Evolutionary conservation across 1,139 yeast species (phyloP), one percentile per base, ranked within the genome.

Genomic region (Yamadazyma diddensiae): DNA sequence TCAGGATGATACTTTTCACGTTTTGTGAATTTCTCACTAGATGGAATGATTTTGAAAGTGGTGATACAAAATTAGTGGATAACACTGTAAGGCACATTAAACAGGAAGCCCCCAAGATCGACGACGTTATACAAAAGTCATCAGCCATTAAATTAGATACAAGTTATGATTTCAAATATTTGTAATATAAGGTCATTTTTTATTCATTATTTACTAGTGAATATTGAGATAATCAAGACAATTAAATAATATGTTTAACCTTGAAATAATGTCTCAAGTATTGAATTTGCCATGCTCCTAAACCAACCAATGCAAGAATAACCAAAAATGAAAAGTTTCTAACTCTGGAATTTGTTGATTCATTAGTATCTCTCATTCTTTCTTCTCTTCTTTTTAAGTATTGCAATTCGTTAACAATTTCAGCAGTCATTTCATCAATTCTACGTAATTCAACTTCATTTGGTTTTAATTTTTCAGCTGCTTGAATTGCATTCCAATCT

Each of bases 401-500:
- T 49, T 80, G 82, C 57, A 90, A 69, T 54, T 88, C 95, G 38
- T 67, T 65, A 40, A 72, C 73, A 49, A 92, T 76, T 64, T 92
- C 97, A 41, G 76, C 81, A 31, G 94, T 77, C 62, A 86, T 62
- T 53, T 84, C 95, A 57, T 86, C 90, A 39, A 90, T 68, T 55
- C 85, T 80, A 58, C 90, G 80, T 57, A 92, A 71, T 51, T 86
- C 95, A 34, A 88, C 80, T 61, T 92, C 98, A 30, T 82, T 78
- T 8, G 98, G 97, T 65, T 84, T 86, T 61, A 92, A 79, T 57
- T 87, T 86, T 61, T 90, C 97, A 29, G 85, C 77, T 24, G 95
- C 90, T 65, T 90, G 97, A 43, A 88, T 70, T 17, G 94, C 88
- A 55, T 87, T 87, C 97, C 97, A 92, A 63, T 92, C 97, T 62